These are phyloP conservation scores for Deuterostichococcus epilithicus DNA, from an alignment of 139 green algal genomes.

Conservation along the genomic window DNA sequence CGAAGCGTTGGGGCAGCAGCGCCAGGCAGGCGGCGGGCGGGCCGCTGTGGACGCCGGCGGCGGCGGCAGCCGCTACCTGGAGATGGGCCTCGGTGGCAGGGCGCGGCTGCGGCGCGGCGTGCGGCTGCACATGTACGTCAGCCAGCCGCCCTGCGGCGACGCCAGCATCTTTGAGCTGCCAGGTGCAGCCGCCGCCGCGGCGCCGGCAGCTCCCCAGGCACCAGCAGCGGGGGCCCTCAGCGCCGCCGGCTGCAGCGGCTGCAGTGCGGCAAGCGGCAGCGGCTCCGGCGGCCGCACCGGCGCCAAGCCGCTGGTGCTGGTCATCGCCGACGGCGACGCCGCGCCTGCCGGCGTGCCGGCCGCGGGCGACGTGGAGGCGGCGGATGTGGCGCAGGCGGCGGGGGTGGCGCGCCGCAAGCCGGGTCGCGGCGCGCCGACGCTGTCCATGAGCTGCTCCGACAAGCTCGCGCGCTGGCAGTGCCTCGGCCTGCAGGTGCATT, in stretches of 20 bases:
- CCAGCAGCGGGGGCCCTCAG: not conserved
- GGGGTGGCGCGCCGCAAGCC: constrained; percentile 82
- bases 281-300: constrained; percentile 32
- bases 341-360: not conserved
- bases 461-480: constrained; percentile 86
- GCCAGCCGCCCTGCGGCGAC: constrained; percentile 83
- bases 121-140: constrained; percentile 72
- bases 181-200: not conserved
- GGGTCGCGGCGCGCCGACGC: constrained; percentile 62
- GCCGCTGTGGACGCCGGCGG: not conserved
- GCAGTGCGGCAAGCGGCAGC: not conserved
- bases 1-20: too few species aligned
- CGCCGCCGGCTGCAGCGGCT: not conserved
- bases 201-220: not conserved
- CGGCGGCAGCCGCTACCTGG: not conserved
- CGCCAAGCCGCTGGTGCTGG: constrained; percentile 34
- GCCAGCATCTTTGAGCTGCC: constrained; percentile 54
- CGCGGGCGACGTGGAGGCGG: not conserved
- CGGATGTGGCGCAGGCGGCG: constrained; percentile 16
- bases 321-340: not conserved
- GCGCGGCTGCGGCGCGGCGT: constrained; percentile 49
- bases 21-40: too few species aligned
- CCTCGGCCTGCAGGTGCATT: constrained; percentile 81
- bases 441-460: constrained; percentile 93
- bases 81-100: constrained; percentile 9